Evolutionary conservation across 805 yeast species (phyloP), one percentile per base, ranked within the genome.

Genomic region (Grigorovia transvaalensis): DNA sequence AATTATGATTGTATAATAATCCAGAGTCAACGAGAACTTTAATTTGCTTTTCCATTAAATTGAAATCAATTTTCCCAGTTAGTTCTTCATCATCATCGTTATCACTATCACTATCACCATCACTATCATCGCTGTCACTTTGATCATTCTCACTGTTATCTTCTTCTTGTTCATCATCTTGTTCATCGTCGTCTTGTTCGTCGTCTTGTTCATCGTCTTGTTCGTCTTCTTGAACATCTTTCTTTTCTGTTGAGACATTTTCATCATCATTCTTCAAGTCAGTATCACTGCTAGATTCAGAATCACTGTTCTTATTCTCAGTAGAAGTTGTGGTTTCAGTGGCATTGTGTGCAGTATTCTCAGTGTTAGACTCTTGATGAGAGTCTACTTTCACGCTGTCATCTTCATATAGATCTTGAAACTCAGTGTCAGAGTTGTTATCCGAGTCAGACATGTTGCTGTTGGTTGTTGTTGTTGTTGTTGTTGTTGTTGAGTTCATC

Each of bases 31-130:
- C 56, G 19, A 66, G 55, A 35, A 59, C 61, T 23, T 62, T 61
- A 2, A 63, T 57, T 53, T 68, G 71, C 44, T 55, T 64, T 42
- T 66, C 59, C n/a, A 67, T 47, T 23, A 67, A 52, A 11, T 57
- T 62, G 18, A 57, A 50, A 45, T 64, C 59, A 9, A 63, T 54
- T 43, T 59, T 59, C 30, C 56, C 59, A 33, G 30, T 45, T 18
- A 46, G 40, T 40, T 53, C 45, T n/a, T 50, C 40, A 38, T 33
- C 41, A 9, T 41, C n/a, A 12, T 50, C 49, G 2, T 51, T 50
- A 0, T 48, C 57, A 23, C 27, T 33, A 2, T 33, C 15, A 33
- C 15, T 11, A 17, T 33, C 47, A 18, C 48, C 47, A 1, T 40
- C 48, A 15, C 49, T 56, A 6, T 51, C 51, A 9, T 51, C 51